Conservation (phyloP, 805 yeast genomes). For the Lachancea lanzarotensis region DNA sequence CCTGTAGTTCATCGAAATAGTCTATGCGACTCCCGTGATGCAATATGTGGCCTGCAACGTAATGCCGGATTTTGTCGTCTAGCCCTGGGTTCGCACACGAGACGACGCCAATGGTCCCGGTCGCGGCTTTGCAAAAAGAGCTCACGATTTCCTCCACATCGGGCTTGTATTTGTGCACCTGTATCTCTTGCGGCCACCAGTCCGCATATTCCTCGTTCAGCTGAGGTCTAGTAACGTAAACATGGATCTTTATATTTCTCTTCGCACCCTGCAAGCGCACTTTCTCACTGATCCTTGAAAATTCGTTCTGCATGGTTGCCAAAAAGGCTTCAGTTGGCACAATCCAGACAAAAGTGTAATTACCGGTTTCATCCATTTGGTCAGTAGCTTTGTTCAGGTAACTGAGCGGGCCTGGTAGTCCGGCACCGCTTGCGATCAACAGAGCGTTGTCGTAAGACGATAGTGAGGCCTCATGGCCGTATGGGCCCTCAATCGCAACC, state of each 20-base stretch:
- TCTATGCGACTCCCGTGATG: conserved; percentile 3
- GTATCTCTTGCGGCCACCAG: conserved; percentile 5
- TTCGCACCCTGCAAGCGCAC: neutral
- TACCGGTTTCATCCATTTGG: neutral
- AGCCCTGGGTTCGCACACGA: conserved; percentile 11
- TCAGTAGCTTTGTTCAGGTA: conserved; percentile 5
- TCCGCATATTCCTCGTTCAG: neutral
- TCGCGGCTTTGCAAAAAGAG: conserved; percentile 2
- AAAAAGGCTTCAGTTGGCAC: conserved; percentile 8
- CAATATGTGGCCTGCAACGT: conserved; percentile 4
- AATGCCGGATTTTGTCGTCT: conserved; percentile 7
- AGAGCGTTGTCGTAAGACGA: conserved; percentile 47
- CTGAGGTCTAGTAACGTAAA: conserved; percentile 10
- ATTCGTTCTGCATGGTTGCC: neutral
- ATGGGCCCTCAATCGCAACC: conserved; percentile 59
- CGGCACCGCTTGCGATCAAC: conserved; percentile 68
- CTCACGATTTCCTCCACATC: conserved; percentile 1
- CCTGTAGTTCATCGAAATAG: conserved; percentile 12
- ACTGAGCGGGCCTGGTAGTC: conserved; percentile 50
- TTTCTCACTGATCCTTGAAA: neutral
- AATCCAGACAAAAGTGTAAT: conserved; percentile 9
- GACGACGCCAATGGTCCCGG: conserved; percentile 5
- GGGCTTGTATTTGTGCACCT: conserved; percentile 7
- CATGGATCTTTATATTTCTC: neutral
- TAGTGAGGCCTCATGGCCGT: conserved; percentile 49